Conservation (phyloP, 176 grass and related monocot species). For the Lolium rigidum region DNA sequence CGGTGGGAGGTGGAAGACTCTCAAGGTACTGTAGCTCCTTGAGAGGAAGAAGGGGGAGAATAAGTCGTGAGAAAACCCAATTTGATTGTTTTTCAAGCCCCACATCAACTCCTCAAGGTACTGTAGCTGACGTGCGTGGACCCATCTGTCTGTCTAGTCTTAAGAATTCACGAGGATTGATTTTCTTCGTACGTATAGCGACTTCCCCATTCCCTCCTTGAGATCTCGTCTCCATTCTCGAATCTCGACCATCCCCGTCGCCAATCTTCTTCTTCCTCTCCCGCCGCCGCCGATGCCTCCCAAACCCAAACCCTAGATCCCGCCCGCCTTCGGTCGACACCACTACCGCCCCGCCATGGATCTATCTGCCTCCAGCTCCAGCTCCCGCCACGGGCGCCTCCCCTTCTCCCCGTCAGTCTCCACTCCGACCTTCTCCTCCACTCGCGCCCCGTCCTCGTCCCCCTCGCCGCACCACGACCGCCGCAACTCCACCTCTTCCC, state of each 20-base stretch:
- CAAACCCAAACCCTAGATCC: conserved; percentile 65
- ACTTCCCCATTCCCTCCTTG: no score
- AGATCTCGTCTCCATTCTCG: no score
- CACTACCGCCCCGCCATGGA: conserved; percentile 56
- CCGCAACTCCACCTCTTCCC: conserved; percentile 62
- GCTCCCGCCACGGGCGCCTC: conserved; percentile 65
- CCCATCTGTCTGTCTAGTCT: no score
- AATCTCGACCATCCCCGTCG: neutral
- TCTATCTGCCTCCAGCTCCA: conserved; percentile 59
- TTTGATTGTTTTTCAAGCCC: no score
- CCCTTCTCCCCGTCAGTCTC: conserved; percentile 72
- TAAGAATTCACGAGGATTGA: no score
- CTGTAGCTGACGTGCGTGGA: no score
- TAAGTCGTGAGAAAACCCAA: no score
- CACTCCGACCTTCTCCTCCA: conserved; percentile 64
- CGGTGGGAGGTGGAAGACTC: no score
- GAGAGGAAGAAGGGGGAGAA: no score
- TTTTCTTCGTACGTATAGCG: no score
- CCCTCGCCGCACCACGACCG: conserved; percentile 53
- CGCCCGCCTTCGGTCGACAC: neutral
- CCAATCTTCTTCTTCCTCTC: conserved; percentile 23
- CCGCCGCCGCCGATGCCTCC: conserved; percentile 43
- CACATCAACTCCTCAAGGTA: no score
- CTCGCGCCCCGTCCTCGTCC: conserved; percentile 52
- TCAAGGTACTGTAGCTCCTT: no score